phyloP scores from a whole-genome alignment of 2,329 filamentous ascomycete genomes.

The Tolypocladium amazonense region DNA sequence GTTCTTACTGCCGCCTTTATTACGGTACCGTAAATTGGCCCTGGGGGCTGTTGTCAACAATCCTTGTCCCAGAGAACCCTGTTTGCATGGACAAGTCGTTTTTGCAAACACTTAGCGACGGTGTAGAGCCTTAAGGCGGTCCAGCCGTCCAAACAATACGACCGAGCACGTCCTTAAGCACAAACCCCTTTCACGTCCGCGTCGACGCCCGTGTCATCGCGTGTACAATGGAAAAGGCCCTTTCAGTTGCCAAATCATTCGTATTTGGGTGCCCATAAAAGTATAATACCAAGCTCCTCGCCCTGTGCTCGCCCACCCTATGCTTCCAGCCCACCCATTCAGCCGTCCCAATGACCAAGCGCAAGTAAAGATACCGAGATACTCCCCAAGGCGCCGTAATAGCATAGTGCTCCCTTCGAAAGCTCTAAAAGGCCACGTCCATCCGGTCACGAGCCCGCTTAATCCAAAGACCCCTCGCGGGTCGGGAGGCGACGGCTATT shows the following conservation, averaged over 20 bases:
- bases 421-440: not conserved
- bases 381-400: slow-evolving; percentile 7
- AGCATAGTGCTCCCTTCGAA: not conserved
- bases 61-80: not conserved
- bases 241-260: not conserved
- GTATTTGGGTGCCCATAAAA: not conserved
- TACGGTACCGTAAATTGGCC: too few species aligned
- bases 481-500: slow-evolving; percentile 9
- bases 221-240: not conserved
- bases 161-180: not conserved
- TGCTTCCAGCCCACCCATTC: not conserved
- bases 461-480: not conserved
- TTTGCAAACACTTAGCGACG: not conserved
- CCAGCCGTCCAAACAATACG: not conserved
- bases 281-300: not conserved
- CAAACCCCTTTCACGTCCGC: not conserved
- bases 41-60: not conserved
- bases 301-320: slow-evolving; percentile 1
- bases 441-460: not conserved
- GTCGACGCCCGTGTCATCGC: not conserved
- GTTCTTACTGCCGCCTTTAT: not conserved
- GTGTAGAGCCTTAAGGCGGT: not conserved
- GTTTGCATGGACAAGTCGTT: too few species aligned
- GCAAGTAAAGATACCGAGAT: slow-evolving; percentile 1
- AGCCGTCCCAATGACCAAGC: not conserved